Evolutionary conservation across 495 filamentous ascomycete species (phyloP), one percentile per base, ranked within the genome.

Genomic region (Penicillium desertorum): DNA sequence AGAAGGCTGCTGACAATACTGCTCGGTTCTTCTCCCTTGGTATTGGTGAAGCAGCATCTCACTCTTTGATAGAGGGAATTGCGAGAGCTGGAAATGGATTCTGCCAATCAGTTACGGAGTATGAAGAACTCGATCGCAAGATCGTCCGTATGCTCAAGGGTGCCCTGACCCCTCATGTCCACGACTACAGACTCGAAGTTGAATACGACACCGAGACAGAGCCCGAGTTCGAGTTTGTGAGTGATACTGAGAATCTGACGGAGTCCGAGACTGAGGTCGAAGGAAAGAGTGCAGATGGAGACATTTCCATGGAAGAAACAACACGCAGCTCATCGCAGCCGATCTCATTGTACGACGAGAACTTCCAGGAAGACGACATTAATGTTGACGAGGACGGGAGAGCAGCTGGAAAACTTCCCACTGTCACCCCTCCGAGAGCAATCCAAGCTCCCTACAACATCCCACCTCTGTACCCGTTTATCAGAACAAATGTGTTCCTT

Each of bases 141-240:
- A 77, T 90, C 5, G 76, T 90, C 8, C 77, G 86, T 8, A 89
- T 90, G 84, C 70, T 91, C 43, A 89, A 89, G 61, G 86, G 80
- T 0, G 84, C 84, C 0, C 62, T 90, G 27, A 79, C 78, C 5
- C 83, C 85, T 2, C 83, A 89, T 57, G 67, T 87, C 45, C 75
- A 61, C 22, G 77, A 85, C 54, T 89, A 85, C 57, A 77, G 69
- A 0, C 63, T 89, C 3, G 83, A 88, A 47, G 71, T 88, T 48
- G 79, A 83, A 61, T 86, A 86, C 62, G 73, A 69, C 32, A 70
- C 71, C 50, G 68, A 63, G 6, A 54, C 63, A 14, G 79, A 81
- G 37, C 75, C 81, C 19, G 82, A 83, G 20, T 84, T 80, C 39
- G 83, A 86, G 58, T 58, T 84, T 5, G 66, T 88, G 16, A 42